Conservation (phyloP, 2,329 filamentous ascomycete species). For the Neonectria magnoliae region DNA sequence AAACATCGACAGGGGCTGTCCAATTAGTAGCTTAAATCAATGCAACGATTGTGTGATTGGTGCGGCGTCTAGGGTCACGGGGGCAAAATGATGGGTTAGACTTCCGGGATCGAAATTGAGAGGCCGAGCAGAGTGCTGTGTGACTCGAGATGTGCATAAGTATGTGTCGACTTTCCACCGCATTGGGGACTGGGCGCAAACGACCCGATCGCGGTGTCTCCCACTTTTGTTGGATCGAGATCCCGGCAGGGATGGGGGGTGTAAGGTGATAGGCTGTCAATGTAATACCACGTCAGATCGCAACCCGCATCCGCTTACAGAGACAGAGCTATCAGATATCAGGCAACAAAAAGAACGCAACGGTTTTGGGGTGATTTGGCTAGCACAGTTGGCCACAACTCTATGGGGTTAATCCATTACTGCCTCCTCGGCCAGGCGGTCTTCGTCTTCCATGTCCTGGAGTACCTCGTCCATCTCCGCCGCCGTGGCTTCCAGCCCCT, state of each 20-base stretch:
- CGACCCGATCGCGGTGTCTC: background rate
- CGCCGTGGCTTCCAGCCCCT: constrained; percentile 71
- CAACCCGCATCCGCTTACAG: background rate
- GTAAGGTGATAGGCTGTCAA: constrained; percentile 13
- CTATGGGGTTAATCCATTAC: constrained; percentile 36
- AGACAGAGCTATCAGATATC: background rate
- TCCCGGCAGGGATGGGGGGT: constrained; percentile 6
- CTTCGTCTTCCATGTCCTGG: constrained; percentile 54
- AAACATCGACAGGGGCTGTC: background rate
- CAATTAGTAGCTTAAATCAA: background rate
- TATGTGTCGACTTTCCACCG: constrained; percentile 12
- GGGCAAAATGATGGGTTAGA: background rate
- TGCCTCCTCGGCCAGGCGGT: constrained; percentile 37
- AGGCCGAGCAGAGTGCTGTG: background rate
- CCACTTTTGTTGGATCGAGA: background rate
- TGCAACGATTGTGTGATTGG: background rate
- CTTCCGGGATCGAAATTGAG: background rate
- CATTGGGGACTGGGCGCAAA: background rate
- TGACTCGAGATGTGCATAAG: constrained; percentile 1
- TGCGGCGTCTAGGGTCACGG: background rate
- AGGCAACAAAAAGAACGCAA: constrained; percentile 10
- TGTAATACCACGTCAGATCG: constrained; percentile 5
- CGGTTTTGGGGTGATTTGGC: background rate
- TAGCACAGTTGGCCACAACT: background rate
- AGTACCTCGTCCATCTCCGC: constrained; percentile 67